Percentiles rank a stretch among this genome's conserved stretches.
These are phyloP conservation scores for Scenedesmus sp. DNA, from an alignment of 163 green algal species.

Conservation along the genomic window DNA sequence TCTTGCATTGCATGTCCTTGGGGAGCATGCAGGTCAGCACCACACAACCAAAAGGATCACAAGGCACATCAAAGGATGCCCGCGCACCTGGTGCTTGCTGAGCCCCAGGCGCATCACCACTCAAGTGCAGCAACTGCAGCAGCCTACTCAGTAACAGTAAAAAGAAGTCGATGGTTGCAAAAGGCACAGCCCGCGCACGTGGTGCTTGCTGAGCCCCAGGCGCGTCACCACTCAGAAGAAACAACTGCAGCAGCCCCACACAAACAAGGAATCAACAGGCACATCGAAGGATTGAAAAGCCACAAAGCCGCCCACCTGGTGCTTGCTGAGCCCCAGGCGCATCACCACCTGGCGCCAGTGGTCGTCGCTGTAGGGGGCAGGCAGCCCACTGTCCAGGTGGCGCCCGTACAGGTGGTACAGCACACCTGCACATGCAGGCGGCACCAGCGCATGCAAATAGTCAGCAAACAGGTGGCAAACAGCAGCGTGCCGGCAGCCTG, in stretches of 20 bases:
- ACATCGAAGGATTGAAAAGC: not conserved
- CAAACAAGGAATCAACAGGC: not conserved
- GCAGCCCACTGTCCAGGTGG: slow-evolving; percentile 31
- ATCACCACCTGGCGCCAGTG: slow-evolving; percentile 41
- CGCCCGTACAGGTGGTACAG: slow-evolving; percentile 26
- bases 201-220: not conserved
- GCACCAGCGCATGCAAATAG: not conserved
- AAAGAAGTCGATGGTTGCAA: too few species aligned
- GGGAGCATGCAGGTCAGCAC: not conserved
- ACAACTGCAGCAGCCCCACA: not conserved
- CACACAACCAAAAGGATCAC: not conserved
- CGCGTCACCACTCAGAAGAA: not conserved
- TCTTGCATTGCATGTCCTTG: not conserved
- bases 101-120: not conserved
- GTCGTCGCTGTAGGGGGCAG: slow-evolving; percentile 28
- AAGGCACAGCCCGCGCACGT: not conserved
- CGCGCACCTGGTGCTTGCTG: slow-evolving; percentile 5
- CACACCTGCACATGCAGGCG: not conserved
- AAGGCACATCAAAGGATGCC: too few species aligned
- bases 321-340: slow-evolving; percentile 19
- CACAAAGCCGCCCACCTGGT: slow-evolving; percentile 13
- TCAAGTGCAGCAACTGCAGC: not conserved
- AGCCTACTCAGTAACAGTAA: not conserved
- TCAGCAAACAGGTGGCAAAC: not conserved
- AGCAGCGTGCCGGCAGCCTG: not conserved